These are phyloP conservation scores for Calocera cornea DNA, from an alignment of 768 basidiomycete species.

Conservation along the genomic window DNA sequence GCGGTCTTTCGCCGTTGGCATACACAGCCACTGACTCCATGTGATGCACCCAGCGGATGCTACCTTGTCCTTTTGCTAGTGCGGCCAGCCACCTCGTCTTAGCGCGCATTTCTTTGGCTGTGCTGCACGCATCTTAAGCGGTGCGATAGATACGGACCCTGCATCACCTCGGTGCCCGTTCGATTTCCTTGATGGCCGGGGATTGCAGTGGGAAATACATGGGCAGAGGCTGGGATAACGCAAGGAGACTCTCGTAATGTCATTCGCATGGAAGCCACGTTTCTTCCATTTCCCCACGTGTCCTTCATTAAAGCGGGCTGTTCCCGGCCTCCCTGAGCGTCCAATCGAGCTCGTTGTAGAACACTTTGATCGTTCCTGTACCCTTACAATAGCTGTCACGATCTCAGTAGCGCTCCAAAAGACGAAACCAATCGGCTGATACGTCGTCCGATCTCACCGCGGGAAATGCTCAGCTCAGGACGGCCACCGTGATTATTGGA, in stretches of 20 bases:
- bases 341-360: not conserved
- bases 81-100: not conserved
- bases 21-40: not conserved
- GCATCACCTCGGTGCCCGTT: not conserved
- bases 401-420: no score
- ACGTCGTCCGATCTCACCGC: not conserved
- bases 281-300: not conserved
- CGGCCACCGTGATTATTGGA: not conserved
- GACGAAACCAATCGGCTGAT: not conserved
- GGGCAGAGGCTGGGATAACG: not conserved
- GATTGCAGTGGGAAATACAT: not conserved
- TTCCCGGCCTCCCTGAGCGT: not conserved
- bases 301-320: not conserved
- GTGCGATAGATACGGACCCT: not conserved
- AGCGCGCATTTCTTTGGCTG: not conserved
- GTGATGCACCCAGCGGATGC: not conserved
- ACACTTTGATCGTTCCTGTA: not conserved
- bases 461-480: not conserved
- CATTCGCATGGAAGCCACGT: not conserved
- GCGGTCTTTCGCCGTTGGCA: no score
- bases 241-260: not conserved
- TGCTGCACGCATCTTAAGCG: not conserved
- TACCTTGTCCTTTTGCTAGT: not conserved
- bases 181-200: not conserved
- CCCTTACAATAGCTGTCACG: not conserved